Conservation (phyloP, 2,329 filamentous ascomycete genomes). For the Eutypella sp. region DNA sequence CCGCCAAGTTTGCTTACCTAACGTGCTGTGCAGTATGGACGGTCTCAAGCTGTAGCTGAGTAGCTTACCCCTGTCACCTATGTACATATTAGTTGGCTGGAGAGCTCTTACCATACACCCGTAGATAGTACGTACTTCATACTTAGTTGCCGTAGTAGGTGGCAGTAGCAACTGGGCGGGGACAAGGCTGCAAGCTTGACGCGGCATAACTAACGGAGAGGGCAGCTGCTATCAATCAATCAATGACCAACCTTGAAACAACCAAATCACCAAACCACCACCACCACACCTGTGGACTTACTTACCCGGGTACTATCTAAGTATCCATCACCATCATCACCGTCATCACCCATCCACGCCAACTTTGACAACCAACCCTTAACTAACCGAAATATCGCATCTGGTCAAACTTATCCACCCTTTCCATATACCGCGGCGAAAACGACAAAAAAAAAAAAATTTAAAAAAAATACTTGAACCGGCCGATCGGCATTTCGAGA, state of each 20-base stretch:
- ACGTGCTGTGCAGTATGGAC: neutral
- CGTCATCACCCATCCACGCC: constrained; percentile 5
- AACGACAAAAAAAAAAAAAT: no score
- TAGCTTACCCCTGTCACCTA: neutral
- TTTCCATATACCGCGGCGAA: no score
- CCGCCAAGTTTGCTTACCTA: neutral
- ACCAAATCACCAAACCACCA: neutral
- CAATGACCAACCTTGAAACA: no score
- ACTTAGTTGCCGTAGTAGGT: no score
- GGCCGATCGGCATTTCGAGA: neutral
- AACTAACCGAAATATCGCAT: neutral
- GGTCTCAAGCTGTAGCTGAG: neutral
- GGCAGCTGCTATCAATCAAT: constrained; percentile 1
- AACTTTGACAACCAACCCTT: neutral
- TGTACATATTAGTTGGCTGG: constrained; percentile 1
- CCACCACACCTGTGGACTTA: no score
- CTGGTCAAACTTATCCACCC: neutral
- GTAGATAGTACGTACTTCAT: no score
- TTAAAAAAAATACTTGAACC: neutral
- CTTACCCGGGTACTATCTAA: no score
- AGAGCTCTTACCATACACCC: no score
- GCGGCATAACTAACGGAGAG: constrained; percentile 11
- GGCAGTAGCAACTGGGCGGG: no score
- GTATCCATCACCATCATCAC: constrained; percentile 1
- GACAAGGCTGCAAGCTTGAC: constrained; percentile 49